Conservation (phyloP, 257 asterid species). For the Gentiana straminea region DNA sequence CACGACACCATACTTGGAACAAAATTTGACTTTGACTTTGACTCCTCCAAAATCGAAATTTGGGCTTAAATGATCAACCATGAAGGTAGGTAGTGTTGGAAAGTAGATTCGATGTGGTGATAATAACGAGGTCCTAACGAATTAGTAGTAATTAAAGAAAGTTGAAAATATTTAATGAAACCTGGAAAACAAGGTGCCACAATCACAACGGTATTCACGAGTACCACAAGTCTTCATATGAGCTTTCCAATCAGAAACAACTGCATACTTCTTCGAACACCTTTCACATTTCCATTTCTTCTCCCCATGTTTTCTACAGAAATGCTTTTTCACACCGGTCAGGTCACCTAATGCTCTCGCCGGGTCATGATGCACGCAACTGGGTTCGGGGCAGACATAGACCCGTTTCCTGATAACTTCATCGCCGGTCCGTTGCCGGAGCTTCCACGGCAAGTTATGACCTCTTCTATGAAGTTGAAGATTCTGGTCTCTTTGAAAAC, state of each 20-base stretch:
- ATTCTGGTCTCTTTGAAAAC: conserved; percentile 91
- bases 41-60: too few species aligned
- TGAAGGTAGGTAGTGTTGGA: too few species aligned
- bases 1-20: too few species aligned
- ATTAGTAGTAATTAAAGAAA: not conserved
- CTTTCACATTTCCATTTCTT: conserved; percentile 79
- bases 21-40: too few species aligned
- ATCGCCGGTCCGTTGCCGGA: conserved; percentile 47
- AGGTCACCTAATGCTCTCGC: conserved; percentile 85
- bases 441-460: conserved; percentile 95
- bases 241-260: conserved; percentile 85
- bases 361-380: conserved; percentile 74
- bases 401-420: conserved; percentile 56
- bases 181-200: conserved; percentile 93
- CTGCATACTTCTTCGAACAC: conserved; percentile 80
- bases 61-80: too few species aligned
- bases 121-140: not conserved
- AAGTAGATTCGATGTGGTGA: too few species aligned
- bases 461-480: conserved; percentile 89
- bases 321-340: conserved; percentile 86
- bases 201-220: conserved; percentile 78
- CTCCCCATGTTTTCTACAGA: conserved; percentile 89
- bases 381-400: conserved; percentile 69
- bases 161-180: not conserved
- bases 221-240: conserved; percentile 94